Evolutionary conservation across 169 alveolate genomes (phyloP).

Genomic region (Eimeria acervulina): DNA sequence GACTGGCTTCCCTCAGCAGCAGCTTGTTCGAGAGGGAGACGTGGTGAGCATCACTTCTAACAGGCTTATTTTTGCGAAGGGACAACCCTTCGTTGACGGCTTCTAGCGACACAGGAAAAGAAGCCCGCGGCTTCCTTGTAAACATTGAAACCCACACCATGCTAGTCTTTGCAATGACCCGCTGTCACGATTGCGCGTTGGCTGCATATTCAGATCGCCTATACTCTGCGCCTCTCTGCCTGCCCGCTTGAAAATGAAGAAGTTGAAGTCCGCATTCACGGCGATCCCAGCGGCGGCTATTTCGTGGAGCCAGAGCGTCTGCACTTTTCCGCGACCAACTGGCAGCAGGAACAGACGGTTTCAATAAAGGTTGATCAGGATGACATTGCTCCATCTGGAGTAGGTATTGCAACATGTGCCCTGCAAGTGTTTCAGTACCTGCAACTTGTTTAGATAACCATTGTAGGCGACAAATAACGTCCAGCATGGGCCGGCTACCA

Average conservation of each 20-base stretch:
- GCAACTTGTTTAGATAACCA: not conserved
- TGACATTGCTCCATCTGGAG: slow-evolving; percentile 61
- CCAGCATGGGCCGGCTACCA: not conserved
- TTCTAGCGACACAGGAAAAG: not conserved
- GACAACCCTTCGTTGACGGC: no score
- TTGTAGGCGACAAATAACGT: not conserved
- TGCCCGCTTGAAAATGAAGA: slow-evolving; percentile 60
- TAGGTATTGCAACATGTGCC: not conserved
- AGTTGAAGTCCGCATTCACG: slow-evolving; percentile 6
- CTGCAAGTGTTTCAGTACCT: not conserved
- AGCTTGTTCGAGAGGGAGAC: slow-evolving; percentile 70
- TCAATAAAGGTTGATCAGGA: slow-evolving; percentile 35
- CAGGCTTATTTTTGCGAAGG: not conserved
- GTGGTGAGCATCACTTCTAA: not conserved
- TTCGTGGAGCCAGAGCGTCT: slow-evolving; percentile 53
- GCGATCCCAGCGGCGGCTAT: not conserved
- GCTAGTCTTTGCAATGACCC: not conserved
- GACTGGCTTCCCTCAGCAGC: slow-evolving; percentile 57
- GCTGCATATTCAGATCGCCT: slow-evolving; percentile 31
- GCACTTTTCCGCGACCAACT: slow-evolving; percentile 21
- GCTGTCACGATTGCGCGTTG: not conserved
- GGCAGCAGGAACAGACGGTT: slow-evolving; percentile 32
- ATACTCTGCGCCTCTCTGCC: slow-evolving; percentile 66
- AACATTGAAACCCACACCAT: not conserved
- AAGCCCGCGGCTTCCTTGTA: not conserved